A percentile compares a stretch with the other conserved stretches of the same genome.
These are phyloP conservation scores for Candida quercuum DNA, from an alignment of 805 yeast species.

Conservation along the genomic window DNA sequence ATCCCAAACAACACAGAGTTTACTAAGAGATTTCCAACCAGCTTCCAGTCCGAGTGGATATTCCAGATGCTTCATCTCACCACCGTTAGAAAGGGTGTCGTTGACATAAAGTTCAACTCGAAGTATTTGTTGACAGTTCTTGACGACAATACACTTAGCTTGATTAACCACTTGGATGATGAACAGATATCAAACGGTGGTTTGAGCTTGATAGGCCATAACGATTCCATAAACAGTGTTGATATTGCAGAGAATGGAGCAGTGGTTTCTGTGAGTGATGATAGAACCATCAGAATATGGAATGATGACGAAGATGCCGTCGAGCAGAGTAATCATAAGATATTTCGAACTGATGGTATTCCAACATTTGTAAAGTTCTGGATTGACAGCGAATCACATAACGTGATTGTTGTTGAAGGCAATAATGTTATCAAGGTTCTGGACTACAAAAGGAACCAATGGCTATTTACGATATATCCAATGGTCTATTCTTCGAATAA, in stretches of 20 bases:
- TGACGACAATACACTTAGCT: slow-evolving; percentile 15
- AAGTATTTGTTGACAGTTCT: slow-evolving; percentile 16
- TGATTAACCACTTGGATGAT: slow-evolving; percentile 19
- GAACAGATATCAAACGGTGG: slow-evolving; percentile 7
- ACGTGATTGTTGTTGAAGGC: slow-evolving; percentile 28
- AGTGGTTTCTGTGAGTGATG: slow-evolving; percentile 28
- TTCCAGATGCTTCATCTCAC: slow-evolving; percentile 15
- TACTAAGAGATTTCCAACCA: slow-evolving; percentile 18
- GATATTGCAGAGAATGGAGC: slow-evolving; percentile 26
- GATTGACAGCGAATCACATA: slow-evolving; percentile 27
- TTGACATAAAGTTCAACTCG: slow-evolving; percentile 19
- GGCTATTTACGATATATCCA: slow-evolving; percentile 29
- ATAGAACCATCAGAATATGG: slow-evolving; percentile 25
- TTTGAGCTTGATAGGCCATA: slow-evolving; percentile 14
- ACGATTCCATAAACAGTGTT: slow-evolving; percentile 23
- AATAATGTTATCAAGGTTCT: slow-evolving; percentile 26
- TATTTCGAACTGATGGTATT: slow-evolving; percentile 9
- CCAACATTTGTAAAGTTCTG: slow-evolving; percentile 28
- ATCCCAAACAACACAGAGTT: slow-evolving; percentile 16
- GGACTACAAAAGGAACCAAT: slow-evolving; percentile 28
- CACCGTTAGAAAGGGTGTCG: no score
- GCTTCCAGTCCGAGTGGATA: slow-evolving; percentile 22
- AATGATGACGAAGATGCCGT: slow-evolving; percentile 16
- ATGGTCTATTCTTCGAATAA: slow-evolving; percentile 15
- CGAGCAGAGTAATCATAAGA: slow-evolving; percentile 8